Evolutionary conservation across 192 early-diverging fungal genomes (phyloP).

Genomic region (Coemansia sp.): DNA sequence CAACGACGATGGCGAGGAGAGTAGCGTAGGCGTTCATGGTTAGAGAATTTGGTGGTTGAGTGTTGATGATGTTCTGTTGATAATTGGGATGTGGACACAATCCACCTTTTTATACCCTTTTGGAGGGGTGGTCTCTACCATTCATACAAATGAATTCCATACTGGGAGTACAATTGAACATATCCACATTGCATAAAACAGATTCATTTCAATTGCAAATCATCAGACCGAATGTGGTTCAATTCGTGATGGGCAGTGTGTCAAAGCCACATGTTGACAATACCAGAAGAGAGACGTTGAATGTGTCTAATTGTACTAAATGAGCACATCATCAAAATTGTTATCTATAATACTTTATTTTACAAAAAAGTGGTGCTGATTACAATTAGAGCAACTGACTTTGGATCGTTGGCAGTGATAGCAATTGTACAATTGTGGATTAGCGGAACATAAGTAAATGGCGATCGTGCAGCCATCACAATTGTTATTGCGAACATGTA

Average conservation of each 20-base stretch:
- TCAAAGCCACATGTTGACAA: background rate
- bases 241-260: background rate
- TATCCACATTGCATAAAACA: background rate
- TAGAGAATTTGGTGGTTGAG: background rate
- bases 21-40: conserved; percentile 5
- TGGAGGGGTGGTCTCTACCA: background rate
- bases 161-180: background rate
- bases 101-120: background rate
- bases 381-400: background rate
- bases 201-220: background rate
- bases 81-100: background rate
- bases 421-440: conserved; percentile 6
- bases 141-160: background rate
- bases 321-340: background rate
- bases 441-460: background rate
- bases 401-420: background rate
- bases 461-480: background rate
- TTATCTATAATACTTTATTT: background rate
- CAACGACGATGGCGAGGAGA: conserved; percentile 9
- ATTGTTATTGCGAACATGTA: background rate
- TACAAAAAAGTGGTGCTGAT: background rate
- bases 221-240: background rate
- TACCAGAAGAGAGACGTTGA: background rate
- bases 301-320: background rate
- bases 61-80: background rate